phyloP scores from a whole-genome alignment of 2,329 filamentous ascomycete genomes.

The Aspergillus carbonarius region DNA sequence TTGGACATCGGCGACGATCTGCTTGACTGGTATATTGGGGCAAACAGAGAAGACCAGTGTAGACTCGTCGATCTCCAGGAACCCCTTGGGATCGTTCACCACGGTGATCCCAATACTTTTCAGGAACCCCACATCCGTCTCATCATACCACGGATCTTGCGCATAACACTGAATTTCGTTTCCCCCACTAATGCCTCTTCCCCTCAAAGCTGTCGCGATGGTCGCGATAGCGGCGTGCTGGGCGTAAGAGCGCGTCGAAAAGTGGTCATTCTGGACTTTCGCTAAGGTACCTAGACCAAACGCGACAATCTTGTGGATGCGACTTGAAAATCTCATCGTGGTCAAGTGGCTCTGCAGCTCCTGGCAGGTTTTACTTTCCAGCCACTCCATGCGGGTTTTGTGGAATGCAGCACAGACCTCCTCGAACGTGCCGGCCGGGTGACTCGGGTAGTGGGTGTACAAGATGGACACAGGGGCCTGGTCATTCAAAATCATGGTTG shows the following conservation, averaged over 20 bases:
- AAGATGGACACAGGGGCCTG: conserved; percentile 18
- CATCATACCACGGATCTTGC: conserved; percentile 30
- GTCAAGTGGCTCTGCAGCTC: conserved; percentile 15
- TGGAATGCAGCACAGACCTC: conserved; percentile 12
- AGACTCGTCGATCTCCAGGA: conserved; percentile 39
- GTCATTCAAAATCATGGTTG: conserved; percentile 13
- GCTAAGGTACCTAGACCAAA: conserved; percentile 24
- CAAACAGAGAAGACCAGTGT: conserved; percentile 39
- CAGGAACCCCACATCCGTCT: conserved; percentile 20
- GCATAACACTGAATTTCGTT: conserved; percentile 22
- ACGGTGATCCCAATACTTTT: conserved; percentile 18
- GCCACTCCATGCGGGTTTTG: conserved; percentile 18
- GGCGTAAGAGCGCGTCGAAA: conserved; percentile 12
- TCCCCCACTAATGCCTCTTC: conserved; percentile 3
- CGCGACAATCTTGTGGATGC: conserved; percentile 26
- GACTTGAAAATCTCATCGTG: not conserved
- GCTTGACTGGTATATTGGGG: conserved; percentile 35
- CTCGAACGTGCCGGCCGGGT: not conserved
- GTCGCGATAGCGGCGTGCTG: conserved; percentile 30
- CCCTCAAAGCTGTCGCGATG: conserved; percentile 16
- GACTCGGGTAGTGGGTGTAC: conserved; percentile 11
- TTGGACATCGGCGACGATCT: conserved; percentile 42
- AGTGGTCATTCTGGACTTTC: not conserved
- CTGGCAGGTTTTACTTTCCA: conserved; percentile 18
- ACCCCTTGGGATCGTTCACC: conserved; percentile 34